Percentiles rank a stretch among this genome's conserved stretches.
Evolutionary conservation across 73 alveolate species (phyloP).

Genomic region (Paramecium tetraurelia): DNA sequence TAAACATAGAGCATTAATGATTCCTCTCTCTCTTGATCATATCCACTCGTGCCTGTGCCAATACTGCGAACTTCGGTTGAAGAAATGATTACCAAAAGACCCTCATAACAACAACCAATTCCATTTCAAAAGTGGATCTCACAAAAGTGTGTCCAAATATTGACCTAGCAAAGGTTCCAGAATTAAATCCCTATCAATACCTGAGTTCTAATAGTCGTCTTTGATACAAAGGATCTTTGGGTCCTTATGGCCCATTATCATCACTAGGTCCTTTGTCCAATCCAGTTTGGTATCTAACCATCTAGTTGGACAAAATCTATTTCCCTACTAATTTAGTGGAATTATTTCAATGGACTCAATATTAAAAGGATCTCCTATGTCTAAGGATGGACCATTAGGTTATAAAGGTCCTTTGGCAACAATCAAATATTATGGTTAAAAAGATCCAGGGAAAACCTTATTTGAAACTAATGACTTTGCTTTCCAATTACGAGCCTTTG

Average conservation of each 20-base stretch:
- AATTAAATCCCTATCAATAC: neutral
- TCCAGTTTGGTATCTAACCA: neutral
- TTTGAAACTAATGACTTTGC: constrained; percentile 48
- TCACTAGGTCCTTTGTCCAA: neutral
- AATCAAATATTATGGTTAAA: constrained; percentile 21
- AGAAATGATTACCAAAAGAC: neutral
- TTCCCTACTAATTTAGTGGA: neutral
- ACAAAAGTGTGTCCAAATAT: neutral
- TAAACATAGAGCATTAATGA: neutral
- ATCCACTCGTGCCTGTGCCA: neutral
- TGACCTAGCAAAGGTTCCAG: constrained; percentile 34
- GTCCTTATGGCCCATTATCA: constrained; percentile 40
- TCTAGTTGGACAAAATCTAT: neutral
- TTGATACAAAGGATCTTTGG: constrained; percentile 36
- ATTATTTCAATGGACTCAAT: neutral
- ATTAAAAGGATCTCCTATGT: neutral
- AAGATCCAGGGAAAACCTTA: constrained; percentile 52
- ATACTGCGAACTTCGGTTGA: neutral
- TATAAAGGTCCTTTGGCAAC: constrained; percentile 46
- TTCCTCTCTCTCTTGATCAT: neutral
- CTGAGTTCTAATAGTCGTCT: constrained; percentile 11
- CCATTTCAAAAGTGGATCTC: neutral
- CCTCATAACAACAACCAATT: neutral
- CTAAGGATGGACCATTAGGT: constrained; percentile 48
- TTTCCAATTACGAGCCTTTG: constrained; percentile 57